Base-by-base conservation (phyloP, 2,329 filamentous ascomycete species). In the Neoscytalidium dimidiatum region DNA sequence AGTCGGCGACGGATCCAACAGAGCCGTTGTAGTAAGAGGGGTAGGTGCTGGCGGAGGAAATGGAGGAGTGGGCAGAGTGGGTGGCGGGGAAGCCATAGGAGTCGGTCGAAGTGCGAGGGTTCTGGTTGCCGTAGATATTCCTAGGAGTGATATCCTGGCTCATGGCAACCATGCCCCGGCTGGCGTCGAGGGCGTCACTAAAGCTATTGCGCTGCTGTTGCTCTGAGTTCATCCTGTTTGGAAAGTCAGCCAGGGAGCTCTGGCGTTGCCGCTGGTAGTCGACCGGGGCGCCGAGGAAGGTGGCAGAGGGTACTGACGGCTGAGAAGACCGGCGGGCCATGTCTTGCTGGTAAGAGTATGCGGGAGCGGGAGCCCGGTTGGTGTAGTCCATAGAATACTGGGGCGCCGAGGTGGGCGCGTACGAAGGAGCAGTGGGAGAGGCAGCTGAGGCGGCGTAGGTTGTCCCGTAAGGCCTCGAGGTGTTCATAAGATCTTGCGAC, bases 81-180 rank as follows among this genome's bases (percentile, higher is more conserved):
- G 90, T 86, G 14, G 92, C 87, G 6, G 94, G 94, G 78, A 97
- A 98, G 14, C 92, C 92, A 74, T 97, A 97, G 1, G 93, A 93
- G 73, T 97, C 94, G 64, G 88, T 85, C 1, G 93, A 93, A 64
- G 87, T 89, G 68, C 92, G 85, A 65, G 81, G 81, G 57, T 88
- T 74, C 65, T 79, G 83, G 69, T 86, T 85, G 67, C 90, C 92
- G 74, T 97, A 97, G 72, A 97, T 92, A 75, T 94, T 95, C 67
- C 94, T 85, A 13, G 94, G 92, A 1, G 93, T 97, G 72, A 89
- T 80, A 71, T 97, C 93, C 80, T 97, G 93, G 85, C 92, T 96
- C 86, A 98, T 91, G 41, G 93, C 92, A 28, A 97, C 86, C 92
- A 98, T 97, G 71, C 93, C 92, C 67, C 95, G 91, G 76, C 93